Evolutionary conservation across 148 eudicot genomes (phyloP), one percentile per base, ranked within the genome.

Genomic region (Pouteria glomerata): DNA sequence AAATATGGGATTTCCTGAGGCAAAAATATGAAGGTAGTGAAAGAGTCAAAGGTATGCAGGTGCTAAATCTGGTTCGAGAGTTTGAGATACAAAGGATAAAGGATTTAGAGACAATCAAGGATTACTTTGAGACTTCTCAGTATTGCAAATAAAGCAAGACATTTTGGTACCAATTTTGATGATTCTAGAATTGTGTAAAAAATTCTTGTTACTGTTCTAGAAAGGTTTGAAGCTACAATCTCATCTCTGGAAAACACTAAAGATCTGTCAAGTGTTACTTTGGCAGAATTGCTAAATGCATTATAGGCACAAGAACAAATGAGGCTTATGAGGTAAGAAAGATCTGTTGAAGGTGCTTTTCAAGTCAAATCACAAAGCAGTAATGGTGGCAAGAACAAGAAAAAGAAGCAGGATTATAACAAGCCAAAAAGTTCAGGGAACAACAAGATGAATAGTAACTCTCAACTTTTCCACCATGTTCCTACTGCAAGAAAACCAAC

Each of bases 291-390:
- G 60, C 3, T 56, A n/a, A 56, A 56, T 27, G 30, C 60, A n/a
- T n/a, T 21, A 27, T 13, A 56, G 14, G 60, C 60, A 19, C 60
- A 56, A 8, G 60, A 56, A 61, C 45, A 61, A 61, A 61, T 10
- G 66, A 57, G 61, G 18, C 61, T 53, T 53, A 53, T 53, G 57
- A n/a, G 57, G 57, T 12, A 53, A 53, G 57, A 29, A 27, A 18
- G 63, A 59, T 59, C 4, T 59, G 41, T 59, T 26, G 37, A 59
- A 18, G 63, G 41, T 59, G 63, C 37, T 21, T 59, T 59, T 59
- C 63, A 59, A 59, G 35, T 26, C 39, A 59, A 30, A 29, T 59
- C 63, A 59, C 63, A 59, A 2, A 59, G 21, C 63, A 31, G 30
- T 33, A 27, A 30, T 60, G 41, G 21, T 33, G 30, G 41, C 5